A percentile compares a stretch with the other conserved stretches of the same genome.
These are phyloP conservation scores for Aspergillus fijiensis DNA, from an alignment of 2,329 filamentous ascomycete species.

Conservation along the genomic window DNA sequence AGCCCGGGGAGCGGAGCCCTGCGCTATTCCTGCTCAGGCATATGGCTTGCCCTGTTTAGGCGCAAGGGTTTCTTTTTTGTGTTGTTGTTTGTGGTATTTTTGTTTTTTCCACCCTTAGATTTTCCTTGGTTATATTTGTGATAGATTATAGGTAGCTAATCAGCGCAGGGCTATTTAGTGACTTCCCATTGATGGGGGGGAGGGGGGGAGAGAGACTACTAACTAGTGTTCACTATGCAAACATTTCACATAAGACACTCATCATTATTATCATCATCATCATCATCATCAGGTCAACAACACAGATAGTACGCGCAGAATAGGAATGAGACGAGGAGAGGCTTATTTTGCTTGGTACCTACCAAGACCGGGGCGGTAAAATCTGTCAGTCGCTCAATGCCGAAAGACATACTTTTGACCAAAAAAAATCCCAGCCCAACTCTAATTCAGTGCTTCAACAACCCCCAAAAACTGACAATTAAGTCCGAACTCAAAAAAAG, in stretches of 20 bases:
- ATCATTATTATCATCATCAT: too few species aligned
- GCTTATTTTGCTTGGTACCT: too few species aligned
- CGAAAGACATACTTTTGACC: conserved; percentile 1
- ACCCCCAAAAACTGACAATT: neutral
- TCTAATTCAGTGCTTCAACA: neutral
- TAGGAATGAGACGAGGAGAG: too few species aligned
- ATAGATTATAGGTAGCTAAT: neutral
- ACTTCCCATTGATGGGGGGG: neutral
- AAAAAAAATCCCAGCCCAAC: neutral
- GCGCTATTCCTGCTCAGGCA: conserved; percentile 16
- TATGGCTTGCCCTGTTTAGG: conserved; percentile 5
- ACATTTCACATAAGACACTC: too few species aligned
- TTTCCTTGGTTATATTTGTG: neutral
- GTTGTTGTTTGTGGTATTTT: neutral
- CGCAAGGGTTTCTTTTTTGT: conserved; percentile 9
- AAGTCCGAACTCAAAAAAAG: neutral
- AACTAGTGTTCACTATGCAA: too few species aligned
- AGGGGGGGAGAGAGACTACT: too few species aligned
- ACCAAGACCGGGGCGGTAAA: too few species aligned
- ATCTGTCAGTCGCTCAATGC: neutral
- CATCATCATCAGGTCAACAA: too few species aligned
- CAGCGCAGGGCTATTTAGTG: neutral
- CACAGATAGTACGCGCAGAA: too few species aligned
- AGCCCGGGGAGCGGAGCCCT: conserved; percentile 1
- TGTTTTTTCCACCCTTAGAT: neutral